Base-by-base conservation (phyloP, 129 eudicot species). In the Ambrosia trifida region DNA sequence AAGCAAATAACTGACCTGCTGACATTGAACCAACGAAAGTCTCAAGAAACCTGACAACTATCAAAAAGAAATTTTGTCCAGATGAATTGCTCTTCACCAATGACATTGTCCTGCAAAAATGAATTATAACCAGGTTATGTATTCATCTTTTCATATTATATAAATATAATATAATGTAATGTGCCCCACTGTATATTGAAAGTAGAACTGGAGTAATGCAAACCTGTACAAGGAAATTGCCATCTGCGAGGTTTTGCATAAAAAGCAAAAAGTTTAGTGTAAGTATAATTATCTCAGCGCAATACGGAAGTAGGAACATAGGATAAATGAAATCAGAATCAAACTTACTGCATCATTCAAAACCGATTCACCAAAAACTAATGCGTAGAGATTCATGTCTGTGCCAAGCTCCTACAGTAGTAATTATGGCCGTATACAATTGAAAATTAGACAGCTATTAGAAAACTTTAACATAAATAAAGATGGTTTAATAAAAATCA, bases 321-420 rank as follows among this genome's bases (percentile, higher is more conserved):
- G 11, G 58, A 72, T 10, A 67, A 72, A 20, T 77, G 28, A 63
- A 49, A 69, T 41, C 30, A 47, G 20, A 38, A 18, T 59, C 14
- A 20, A 59, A 85, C 97, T 95, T 86, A 95, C 99, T 44, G 99
- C 97, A 83, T 95, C 99, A 78, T 95, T 95, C 66, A 95, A 81
- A 84, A 95, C 99, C 10, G 99, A 95, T 80, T 95, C 99, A 33
- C 99, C 99, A 81, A 95, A 95, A 66, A 95, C 99, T 87, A 95
- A 79, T 50, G 97, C 99, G 77, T 95, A 95, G 62, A 95, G 95
- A 79, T 95, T 95, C 70, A 69, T 86, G 78, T 95, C 95, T 12
- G 95, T 77, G 57, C 99, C 99, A 83, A 95, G 99, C 83, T 95
- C 99, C 99, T 95, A 75, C 73, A 89, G 10, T 43, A 72, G 73